These are phyloP conservation scores for Ophiostoma populinum DNA, from an alignment of 2,329 filamentous ascomycete species.

Conservation along the genomic window DNA sequence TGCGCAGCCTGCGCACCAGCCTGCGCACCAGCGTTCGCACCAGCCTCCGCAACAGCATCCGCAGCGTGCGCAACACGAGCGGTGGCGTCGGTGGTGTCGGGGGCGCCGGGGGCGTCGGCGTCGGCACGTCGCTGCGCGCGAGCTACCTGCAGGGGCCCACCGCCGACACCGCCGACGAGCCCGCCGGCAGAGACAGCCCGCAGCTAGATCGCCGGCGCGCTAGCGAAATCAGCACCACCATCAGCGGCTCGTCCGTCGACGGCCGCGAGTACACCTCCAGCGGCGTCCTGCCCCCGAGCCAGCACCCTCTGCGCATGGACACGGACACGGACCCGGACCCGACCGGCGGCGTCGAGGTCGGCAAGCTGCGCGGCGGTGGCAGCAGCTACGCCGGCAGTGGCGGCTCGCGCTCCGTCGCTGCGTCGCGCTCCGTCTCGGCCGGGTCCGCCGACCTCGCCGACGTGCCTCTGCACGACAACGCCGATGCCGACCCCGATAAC, in stretches of 20 bases:
- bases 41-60: no score
- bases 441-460: background rate
- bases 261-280: background rate
- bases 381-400: conserved; percentile 1
- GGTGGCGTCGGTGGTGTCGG: no score
- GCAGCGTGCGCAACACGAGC: no score
- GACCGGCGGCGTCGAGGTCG: no score
- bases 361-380: conserved; percentile 2
- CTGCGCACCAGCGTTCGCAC: no score
- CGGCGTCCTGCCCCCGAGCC: background rate
- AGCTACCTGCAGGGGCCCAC: conserved; percentile 9
- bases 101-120: no score
- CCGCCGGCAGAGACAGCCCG: background rate
- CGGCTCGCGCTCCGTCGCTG: no score
- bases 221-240: background rate
- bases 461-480: no score
- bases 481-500: background rate
- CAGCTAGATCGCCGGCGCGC: background rate
- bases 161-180: background rate
- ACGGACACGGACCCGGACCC: no score
- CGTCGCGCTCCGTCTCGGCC: background rate
- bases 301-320: background rate
- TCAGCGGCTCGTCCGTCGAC: background rate
- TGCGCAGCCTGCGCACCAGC: background rate
- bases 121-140: conserved; percentile 1